phyloP scores from a whole-genome alignment of 2,329 filamentous ascomycete genomes.

The Rhynchosporium secalis region DNA sequence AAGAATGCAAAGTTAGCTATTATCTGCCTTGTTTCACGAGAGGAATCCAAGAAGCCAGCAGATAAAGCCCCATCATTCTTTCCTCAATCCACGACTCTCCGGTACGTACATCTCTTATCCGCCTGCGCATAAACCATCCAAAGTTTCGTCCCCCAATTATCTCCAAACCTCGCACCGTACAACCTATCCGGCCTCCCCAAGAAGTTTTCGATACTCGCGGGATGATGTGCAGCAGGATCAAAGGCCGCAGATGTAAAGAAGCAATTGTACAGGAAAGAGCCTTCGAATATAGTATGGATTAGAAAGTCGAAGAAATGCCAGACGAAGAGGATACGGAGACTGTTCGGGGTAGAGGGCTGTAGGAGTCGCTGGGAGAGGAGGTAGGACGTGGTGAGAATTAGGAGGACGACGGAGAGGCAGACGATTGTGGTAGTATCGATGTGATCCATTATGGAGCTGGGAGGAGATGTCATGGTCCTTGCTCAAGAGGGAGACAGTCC shows the following conservation, averaged over 20 bases:
- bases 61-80: too few species aligned
- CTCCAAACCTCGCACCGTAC: conserved; percentile 57
- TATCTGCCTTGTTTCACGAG: too few species aligned
- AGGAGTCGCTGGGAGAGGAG: conserved; percentile 48
- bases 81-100: too few species aligned
- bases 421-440: conserved; percentile 61
- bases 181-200: conserved; percentile 50
- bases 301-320: conserved; percentile 95
- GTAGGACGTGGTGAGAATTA: conserved; percentile 54
- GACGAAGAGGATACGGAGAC: conserved; percentile 72
- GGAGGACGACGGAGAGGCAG: conserved; percentile 57
- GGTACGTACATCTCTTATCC: conserved; percentile 53
- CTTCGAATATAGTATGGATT: conserved; percentile 89
- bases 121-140: conserved; percentile 71
- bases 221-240: conserved; percentile 42
- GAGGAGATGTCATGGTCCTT: not conserved
- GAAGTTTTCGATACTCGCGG: conserved; percentile 45
- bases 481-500: not conserved
- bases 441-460: conserved; percentile 39
- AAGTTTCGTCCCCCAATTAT: conserved; percentile 55
- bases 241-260: conserved; percentile 68
- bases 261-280: conserved; percentile 88
- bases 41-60: too few species aligned
- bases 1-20: too few species aligned
- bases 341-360: conserved; percentile 41